These are phyloP conservation scores for Lophiotrema nucula DNA, from an alignment of 495 filamentous ascomycete species.

Conservation along the genomic window DNA sequence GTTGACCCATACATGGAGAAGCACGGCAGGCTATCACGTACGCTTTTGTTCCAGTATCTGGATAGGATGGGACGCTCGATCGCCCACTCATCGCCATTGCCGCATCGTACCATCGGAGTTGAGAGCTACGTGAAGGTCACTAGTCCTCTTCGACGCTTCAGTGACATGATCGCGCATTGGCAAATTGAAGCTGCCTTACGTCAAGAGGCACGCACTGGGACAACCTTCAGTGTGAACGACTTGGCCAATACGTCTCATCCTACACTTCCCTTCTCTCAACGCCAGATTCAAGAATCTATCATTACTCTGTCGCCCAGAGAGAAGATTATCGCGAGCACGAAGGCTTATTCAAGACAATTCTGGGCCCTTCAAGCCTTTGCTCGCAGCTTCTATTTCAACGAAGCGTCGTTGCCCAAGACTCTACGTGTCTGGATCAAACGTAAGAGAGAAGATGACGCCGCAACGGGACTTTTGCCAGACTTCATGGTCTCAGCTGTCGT, in stretches of 20 bases:
- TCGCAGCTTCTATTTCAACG: constrained; percentile 72
- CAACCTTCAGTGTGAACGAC: constrained; percentile 47
- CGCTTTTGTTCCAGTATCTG: constrained; percentile 41
- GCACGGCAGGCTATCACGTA: constrained; percentile 31
- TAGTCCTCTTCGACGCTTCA: constrained; percentile 79
- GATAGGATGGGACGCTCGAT: constrained; percentile 50
- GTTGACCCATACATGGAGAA: constrained; percentile 39
- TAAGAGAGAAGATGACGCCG: too few species aligned
- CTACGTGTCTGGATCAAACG: constrained; percentile 45
- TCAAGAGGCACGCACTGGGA: constrained; percentile 60
- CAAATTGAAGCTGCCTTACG: constrained; percentile 83
- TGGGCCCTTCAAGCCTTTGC: constrained; percentile 72
- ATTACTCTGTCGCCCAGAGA: constrained; percentile 53
- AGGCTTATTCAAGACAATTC: constrained; percentile 39
- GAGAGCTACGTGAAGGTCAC: constrained; percentile 76
- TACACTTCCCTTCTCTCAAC: constrained; percentile 61
- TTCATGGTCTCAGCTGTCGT: too few species aligned
- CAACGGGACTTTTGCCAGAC: too few species aligned
- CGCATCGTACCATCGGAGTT: constrained; percentile 62
- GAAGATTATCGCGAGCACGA: constrained; percentile 30
- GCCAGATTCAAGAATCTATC: constrained; percentile 55
- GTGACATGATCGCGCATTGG: constrained; percentile 83
- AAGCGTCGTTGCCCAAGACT: constrained; percentile 59
- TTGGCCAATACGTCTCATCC: not conserved
- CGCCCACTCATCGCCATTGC: constrained; percentile 50